These are phyloP conservation scores for Talaromyces piceae DNA, from an alignment of 2,329 filamentous ascomycete species.

Conservation along the genomic window DNA sequence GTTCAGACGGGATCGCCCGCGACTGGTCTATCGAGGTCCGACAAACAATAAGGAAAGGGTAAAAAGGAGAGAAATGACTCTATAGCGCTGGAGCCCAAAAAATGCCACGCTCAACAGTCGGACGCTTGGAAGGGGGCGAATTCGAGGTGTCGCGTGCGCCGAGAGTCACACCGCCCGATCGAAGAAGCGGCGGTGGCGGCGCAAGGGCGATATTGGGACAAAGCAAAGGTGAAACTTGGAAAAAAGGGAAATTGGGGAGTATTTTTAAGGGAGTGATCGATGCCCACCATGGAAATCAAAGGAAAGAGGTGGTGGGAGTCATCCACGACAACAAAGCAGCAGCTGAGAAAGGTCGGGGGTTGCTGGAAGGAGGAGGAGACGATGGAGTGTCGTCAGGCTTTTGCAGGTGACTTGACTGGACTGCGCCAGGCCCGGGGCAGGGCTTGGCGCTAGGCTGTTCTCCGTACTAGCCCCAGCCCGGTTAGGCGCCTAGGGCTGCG, in stretches of 20 bases:
- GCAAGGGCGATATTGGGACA: background rate
- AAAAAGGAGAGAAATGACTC: background rate
- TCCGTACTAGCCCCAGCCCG: constrained; percentile 1
- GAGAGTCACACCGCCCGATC: background rate
- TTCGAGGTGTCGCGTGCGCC: background rate
- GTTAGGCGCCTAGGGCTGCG: background rate
- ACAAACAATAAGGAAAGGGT: no score
- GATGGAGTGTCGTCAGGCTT: background rate
- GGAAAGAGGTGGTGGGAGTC: background rate
- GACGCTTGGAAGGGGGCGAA: background rate
- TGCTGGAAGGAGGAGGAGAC: background rate
- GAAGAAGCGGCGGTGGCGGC: constrained; percentile 4
- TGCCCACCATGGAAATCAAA: constrained; percentile 4
- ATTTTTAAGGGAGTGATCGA: constrained; percentile 9
- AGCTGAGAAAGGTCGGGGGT: constrained; percentile 1
- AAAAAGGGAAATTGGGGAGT: constrained; percentile 1
- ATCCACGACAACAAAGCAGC: constrained; percentile 2
- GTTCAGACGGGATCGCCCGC: background rate
- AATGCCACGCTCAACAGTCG: background rate
- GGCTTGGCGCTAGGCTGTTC: background rate
- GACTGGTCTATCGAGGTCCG: background rate
- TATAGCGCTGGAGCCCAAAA: background rate
- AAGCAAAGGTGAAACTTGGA: background rate
- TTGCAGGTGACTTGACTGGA: background rate
- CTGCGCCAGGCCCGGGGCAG: no score